Percentiles rank a stretch among this genome's conserved stretches.
Evolutionary conservation across 495 filamentous ascomycete species (phyloP).

Genomic region (Talaromyces borbonicus): DNA sequence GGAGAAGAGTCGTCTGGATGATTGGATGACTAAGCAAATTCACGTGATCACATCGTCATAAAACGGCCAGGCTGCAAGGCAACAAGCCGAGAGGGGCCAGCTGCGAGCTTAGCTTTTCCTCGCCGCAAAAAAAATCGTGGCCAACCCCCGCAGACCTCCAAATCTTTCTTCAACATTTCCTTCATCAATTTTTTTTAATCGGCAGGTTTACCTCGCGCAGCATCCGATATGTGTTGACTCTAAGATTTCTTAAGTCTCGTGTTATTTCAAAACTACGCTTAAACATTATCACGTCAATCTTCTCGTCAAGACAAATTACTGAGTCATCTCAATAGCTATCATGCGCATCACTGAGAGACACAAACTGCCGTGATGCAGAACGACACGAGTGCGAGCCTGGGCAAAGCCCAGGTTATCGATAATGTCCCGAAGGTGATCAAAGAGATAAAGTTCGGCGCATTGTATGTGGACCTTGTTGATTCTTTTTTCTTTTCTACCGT

Average conservation of each 20-base stretch:
- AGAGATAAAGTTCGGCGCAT: slow-evolving; percentile 85
- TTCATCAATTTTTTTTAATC: too few species aligned
- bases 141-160: slow-evolving; percentile 7
- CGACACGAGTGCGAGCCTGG: slow-evolving; percentile 41
- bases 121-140: slow-evolving; percentile 10
- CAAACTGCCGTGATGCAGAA: slow-evolving; percentile 36
- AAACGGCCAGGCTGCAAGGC: background rate
- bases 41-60: background rate
- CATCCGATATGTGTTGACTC: too few species aligned
- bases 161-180: too few species aligned
- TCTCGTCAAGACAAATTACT: background rate
- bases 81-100: background rate
- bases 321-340: slow-evolving; percentile 1
- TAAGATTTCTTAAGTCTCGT: too few species aligned
- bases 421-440: slow-evolving; percentile 81
- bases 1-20: too few species aligned
- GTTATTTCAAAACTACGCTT: background rate
- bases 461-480: slow-evolving; percentile 41
- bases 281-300: background rate
- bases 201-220: too few species aligned
- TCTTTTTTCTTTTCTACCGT: slow-evolving; percentile 1
- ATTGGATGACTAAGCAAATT: too few species aligned
- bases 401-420: slow-evolving; percentile 86
- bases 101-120: slow-evolving; percentile 7
- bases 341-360: slow-evolving; percentile 5